A percentile compares a stretch with the other conserved stretches of the same genome.
Evolutionary conservation across 2,329 filamentous ascomycete species (phyloP).

Genomic region (Sclerotinia sclerotiorum): DNA sequence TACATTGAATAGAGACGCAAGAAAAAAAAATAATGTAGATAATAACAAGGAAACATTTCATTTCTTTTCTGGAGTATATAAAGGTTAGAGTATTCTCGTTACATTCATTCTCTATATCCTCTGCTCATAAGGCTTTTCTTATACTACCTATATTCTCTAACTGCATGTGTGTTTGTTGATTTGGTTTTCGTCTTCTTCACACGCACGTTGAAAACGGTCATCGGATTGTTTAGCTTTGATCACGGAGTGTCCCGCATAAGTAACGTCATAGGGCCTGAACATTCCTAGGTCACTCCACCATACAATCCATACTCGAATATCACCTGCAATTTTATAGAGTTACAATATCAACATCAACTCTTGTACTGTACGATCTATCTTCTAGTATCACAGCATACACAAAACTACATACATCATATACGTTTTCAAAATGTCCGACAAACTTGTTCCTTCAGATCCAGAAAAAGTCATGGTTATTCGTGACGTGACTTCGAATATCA

Average conservation of each 20-base stretch:
- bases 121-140: not conserved
- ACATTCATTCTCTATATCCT: not conserved
- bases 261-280: slow-evolving; percentile 1
- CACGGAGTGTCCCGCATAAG: not conserved
- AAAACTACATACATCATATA: not conserved
- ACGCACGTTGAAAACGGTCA: not conserved
- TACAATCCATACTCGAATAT: not conserved
- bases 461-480: slow-evolving; percentile 88
- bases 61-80: not conserved
- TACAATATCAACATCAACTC: not conserved
- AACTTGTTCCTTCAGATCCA: slow-evolving; percentile 69
- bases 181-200: not conserved
- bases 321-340: not conserved
- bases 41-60: not conserved
- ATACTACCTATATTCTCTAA: not conserved
- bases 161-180: too few relatives aligned
- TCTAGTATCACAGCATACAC: not conserved
- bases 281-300: not conserved
- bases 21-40: not conserved
- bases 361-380: not conserved
- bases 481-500: slow-evolving; percentile 74
- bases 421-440: slow-evolving; percentile 53
- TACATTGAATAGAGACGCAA: not conserved
- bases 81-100: not conserved
- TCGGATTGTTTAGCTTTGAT: too few relatives aligned